phyloP scores from a whole-genome alignment of 1,284 basidiomycete genomes.

The Coriolopsis trogii region DNA sequence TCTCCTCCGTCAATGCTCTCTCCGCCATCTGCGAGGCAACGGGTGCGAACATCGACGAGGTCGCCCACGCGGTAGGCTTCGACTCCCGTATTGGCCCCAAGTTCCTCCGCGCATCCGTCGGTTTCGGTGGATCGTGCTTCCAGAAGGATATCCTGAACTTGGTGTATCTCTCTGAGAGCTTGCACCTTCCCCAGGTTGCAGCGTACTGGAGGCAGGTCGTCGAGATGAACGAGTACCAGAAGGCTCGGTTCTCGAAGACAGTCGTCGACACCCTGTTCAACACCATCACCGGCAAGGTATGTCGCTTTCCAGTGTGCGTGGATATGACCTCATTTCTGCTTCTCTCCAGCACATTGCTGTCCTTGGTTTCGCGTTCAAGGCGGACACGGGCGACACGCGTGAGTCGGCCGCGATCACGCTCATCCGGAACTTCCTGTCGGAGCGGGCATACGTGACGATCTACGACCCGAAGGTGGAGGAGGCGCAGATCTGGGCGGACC shows the following conservation, averaged over 20 bases:
- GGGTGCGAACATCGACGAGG: constrained; percentile 98
- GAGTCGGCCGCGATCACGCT: constrained; percentile 97
- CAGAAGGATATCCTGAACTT: constrained; percentile 99
- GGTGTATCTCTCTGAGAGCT: constrained; percentile 93
- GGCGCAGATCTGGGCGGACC: constrained; percentile 77
- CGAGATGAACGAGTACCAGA: constrained; percentile 97
- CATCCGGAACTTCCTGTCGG: constrained; percentile 90
- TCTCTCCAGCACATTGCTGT: constrained; percentile 85
- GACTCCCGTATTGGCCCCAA: constrained; percentile 94
- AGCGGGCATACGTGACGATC: constrained; percentile 85
- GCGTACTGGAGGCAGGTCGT: constrained; percentile 97
- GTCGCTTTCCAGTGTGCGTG: constrained; percentile 28
- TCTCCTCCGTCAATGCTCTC: constrained; percentile 97
- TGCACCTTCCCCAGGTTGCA: constrained; percentile 96
- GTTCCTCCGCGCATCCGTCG: constrained; percentile 94
- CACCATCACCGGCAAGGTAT: constrained; percentile 91
- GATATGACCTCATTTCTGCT: constrained; percentile 9
- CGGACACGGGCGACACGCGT: constrained; percentile 96
- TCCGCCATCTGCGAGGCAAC: constrained; percentile 99
- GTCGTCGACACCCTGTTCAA: constrained; percentile 97
- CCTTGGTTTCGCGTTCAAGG: constrained; percentile 96
- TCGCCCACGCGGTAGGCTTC: constrained; percentile 91
- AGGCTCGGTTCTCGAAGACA: constrained; percentile 85
- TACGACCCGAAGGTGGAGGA: constrained; percentile 91
- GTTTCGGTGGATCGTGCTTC: constrained; percentile 99